phyloP scores from a whole-genome alignment of 345 rosid species.

The Eutrema yunnanense region DNA sequence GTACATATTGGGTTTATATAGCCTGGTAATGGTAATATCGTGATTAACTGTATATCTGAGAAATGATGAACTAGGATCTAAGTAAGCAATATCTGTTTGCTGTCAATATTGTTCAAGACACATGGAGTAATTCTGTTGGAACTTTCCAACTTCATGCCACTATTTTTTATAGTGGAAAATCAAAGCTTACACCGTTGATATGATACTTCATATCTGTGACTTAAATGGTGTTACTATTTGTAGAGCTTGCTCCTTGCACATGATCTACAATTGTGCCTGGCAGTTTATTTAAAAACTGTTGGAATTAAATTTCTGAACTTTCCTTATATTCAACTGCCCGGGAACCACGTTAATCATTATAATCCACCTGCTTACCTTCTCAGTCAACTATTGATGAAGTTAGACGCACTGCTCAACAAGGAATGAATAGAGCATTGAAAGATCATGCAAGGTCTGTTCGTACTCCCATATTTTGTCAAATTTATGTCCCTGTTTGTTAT shows the following conservation, averaged over 20 bases:
- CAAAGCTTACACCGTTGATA: not conserved
- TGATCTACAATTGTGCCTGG: not conserved
- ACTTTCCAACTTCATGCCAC: not conserved
- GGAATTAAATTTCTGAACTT: not conserved
- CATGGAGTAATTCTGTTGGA: not conserved
- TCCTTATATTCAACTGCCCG: not conserved
- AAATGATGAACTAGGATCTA: not conserved
- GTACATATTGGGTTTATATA: not conserved
- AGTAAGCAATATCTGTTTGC: not conserved
- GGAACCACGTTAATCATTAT: slow-evolving; percentile 5
- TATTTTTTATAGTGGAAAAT: not conserved
- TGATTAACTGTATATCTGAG: slow-evolving; percentile 1
- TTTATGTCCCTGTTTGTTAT: not conserved
- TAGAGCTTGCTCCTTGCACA: slow-evolving; percentile 10
- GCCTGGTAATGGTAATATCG: slow-evolving; percentile 1
- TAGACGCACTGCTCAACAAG: slow-evolving; percentile 93
- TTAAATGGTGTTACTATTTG: not conserved
- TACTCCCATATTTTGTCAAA: slow-evolving; percentile 11
- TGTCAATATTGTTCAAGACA: not conserved
- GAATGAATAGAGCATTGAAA: slow-evolving; percentile 83
- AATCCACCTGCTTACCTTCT: slow-evolving; percentile 13
- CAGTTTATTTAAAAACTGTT: slow-evolving; percentile 1
- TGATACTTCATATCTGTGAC: not conserved
- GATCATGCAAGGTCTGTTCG: slow-evolving; percentile 72
- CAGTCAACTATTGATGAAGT: slow-evolving; percentile 97